phyloP scores from a whole-genome alignment of 208 protist genomes.

The Trichomonas vaginalis region DNA sequence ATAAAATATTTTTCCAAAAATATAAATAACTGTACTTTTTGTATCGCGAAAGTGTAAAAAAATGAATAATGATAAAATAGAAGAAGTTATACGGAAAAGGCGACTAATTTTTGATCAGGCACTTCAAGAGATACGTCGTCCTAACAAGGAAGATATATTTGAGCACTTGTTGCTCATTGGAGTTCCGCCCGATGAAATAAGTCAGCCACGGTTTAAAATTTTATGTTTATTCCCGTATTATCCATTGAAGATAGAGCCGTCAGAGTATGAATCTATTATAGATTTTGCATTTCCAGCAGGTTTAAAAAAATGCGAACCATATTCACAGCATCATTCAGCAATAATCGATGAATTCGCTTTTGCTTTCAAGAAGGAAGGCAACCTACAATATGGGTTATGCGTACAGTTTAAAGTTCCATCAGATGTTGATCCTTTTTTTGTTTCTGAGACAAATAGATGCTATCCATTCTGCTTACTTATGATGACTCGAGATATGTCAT shows the following conservation, averaged over 20 bases:
- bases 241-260: neutral
- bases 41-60: neutral
- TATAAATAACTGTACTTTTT: neutral
- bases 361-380: neutral
- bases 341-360: neutral
- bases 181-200: neutral
- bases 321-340: too few species aligned
- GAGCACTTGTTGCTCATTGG: neutral
- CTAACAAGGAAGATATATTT: neutral
- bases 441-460: neutral
- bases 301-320: neutral
- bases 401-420: neutral
- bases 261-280: neutral
- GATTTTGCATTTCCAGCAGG: neutral
- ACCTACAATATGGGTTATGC: neutral
- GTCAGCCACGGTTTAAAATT: neutral
- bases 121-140: neutral
- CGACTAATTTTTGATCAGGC: neutral
- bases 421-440: neutral
- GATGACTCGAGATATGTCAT: neutral
- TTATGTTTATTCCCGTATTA: neutral
- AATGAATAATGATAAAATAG: neutral
- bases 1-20: neutral
- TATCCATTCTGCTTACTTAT: slow-evolving; percentile 4
- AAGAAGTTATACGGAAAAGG: neutral